Base-by-base conservation (phyloP, 495 filamentous ascomycete species). In the Cenococcum geophilum region DNA sequence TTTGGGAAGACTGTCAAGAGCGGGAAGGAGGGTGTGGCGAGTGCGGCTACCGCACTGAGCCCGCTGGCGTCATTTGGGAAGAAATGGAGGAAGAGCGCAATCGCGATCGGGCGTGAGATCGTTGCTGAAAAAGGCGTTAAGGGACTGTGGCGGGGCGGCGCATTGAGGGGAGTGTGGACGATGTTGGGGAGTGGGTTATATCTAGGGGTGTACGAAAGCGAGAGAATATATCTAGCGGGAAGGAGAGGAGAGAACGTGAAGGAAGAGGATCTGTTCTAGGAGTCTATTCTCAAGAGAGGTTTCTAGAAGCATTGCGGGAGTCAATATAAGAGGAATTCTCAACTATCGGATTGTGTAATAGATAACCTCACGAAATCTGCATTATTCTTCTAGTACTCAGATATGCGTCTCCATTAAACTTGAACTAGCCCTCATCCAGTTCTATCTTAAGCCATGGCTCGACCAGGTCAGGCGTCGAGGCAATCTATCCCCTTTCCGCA, bases 191-290 rank as follows among this genome's bases (percentile, higher is more conserved):
- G 87, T 64, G 89, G 92, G 8, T 71, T 96, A 32, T 96, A 96
- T 79, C 76, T 97, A 11, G 86, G 90, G 18, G 83, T 87, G 20
- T 96, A 96, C 74, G 90, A 97, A 72, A 84, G 83, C 58, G 86
- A 86, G 25, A 80, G 89, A 64, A 74, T 85, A 37, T 90, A 83
- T 77, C 75, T 95, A 43, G 84, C 83, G 62, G 78, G 76, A 42
- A 73, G 77, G 55, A 77, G 79, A 49, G 71, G 71, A 45, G 62
- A 72, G 43, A 59, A 66, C 21, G 34, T 73, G 11, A 58, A 72
- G 32, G 69, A 47, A 10, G 55, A 58, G 25, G 49, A 52, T 32
- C 25, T 52, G 49, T 52, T 52, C 20, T 52, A 32, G 27, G 27
- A 2, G 27, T 2, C 6, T 6, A 32, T 32, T 2, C 2, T 6